Base-by-base conservation (phyloP, 2,329 filamentous ascomycete genomes). In the Trichophyton rubrum region DNA sequence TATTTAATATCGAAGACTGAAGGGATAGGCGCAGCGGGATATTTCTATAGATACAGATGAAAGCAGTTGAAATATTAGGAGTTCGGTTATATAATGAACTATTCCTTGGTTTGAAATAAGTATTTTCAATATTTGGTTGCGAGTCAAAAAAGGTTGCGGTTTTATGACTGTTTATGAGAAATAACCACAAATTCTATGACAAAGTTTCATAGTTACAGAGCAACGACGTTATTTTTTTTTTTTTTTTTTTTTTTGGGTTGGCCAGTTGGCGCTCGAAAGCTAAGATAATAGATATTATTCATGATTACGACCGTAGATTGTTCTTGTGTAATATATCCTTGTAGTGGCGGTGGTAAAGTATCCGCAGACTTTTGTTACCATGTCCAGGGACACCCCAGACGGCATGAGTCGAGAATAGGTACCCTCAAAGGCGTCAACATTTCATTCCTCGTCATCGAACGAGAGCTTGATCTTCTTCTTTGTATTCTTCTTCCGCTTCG, bases 381-480 rank as follows among this genome's bases (percentile, higher is more conserved):
- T 22, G 11, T 15, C 40, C 15, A 43, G 11, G 15, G 40, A 17
- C 13, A 15, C 3, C 15, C 2, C 13, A 17, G 40, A 17, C 40
- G 6, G 8, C 20, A n/a, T 55, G 49, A 55, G 27, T 35, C 49
- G 35, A n/a, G n/a, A 8, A 55, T 33, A 35, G 33, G 11, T 9
- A 35, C 33, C 33, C 33, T 9, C 33, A 35, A 11, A 9, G 33
- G 9, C 8, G 33, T 13, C 33, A 13, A 13, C 11, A 35, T 11
- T 27, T 35, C 30, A 55, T 59, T 55, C 56, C 51, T 70, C 70
- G 27, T 77, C 73, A 53, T 76, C 73, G 64, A 77, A 77, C 1
- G 75, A 77, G 13, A 77, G 68, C 64, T 77, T 77, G 63, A 77
- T 74, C 65, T 75, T 77, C 70, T 76, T 76, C 61, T 72, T 73